Conservation (phyloP, 73 alveolate species). For the Stentor roeselii region DNA sequence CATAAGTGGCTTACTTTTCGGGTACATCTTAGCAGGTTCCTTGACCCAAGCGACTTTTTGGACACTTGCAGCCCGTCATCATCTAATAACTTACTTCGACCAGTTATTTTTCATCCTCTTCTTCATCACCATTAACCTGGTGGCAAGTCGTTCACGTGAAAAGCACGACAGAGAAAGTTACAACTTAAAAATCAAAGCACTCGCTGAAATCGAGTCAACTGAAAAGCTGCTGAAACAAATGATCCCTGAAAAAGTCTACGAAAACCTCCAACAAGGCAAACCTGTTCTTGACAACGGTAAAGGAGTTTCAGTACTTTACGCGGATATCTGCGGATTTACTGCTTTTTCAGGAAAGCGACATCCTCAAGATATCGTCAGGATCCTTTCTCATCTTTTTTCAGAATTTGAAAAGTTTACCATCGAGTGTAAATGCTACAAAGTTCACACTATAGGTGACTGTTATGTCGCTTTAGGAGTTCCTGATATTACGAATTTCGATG, state of each 20-base stretch:
- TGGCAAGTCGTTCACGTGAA: neutral
- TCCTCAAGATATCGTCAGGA: slow-evolving; percentile 89
- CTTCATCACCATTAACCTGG: neutral
- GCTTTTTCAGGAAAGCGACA: slow-evolving; percentile 67
- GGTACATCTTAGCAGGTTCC: neutral
- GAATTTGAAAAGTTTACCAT: slow-evolving; percentile 91
- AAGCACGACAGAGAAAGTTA: neutral
- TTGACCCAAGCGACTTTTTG: neutral
- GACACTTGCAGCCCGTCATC: neutral
- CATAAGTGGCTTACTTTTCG: slow-evolving; percentile 22
- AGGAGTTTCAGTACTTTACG: slow-evolving; percentile 87
- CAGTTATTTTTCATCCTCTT: neutral
- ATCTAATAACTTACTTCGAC: neutral
- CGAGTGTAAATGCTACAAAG: slow-evolving; percentile 83
- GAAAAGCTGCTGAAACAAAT: slow-evolving; percentile 58
- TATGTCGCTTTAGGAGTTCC: slow-evolving; percentile 92
- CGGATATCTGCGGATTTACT: slow-evolving; percentile 89
- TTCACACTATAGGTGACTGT: slow-evolving; percentile 98
- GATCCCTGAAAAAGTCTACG: slow-evolving; percentile 62
- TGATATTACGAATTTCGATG: slow-evolving; percentile 55
- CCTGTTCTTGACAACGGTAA: slow-evolving; percentile 69
- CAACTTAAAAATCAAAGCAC: neutral
- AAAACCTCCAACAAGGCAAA: slow-evolving; percentile 19
- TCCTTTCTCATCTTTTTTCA: slow-evolving; percentile 84
- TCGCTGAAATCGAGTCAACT: slow-evolving; percentile 40